phyloP scores from a whole-genome alignment of 805 yeast genomes.

The Sungouiozyma intestinalis region DNA sequence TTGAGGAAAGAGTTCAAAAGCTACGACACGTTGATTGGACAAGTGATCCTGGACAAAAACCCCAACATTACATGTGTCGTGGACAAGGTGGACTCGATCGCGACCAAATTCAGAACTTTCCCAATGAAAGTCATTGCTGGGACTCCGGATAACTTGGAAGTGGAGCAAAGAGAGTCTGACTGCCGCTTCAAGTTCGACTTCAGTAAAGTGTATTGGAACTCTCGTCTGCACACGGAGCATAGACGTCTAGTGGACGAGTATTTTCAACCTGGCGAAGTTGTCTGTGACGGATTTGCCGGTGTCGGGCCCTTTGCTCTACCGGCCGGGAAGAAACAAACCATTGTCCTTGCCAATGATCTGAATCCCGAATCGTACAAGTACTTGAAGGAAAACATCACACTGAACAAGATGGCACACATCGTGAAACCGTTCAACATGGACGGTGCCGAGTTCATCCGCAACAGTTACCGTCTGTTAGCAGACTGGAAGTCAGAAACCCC shows the following conservation, averaged over 20 bases:
- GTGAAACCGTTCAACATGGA: constrained; percentile 63
- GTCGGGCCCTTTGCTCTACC: constrained; percentile 98
- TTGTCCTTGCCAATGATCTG: constrained; percentile 86
- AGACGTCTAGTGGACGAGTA: constrained; percentile 54
- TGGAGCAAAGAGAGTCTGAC: constrained; percentile 75
- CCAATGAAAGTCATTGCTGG: constrained; percentile 93
- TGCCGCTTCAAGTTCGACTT: constrained; percentile 84
- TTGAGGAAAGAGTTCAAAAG: constrained; percentile 77
- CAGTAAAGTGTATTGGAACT: constrained; percentile 94
- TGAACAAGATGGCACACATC: constrained; percentile 51
- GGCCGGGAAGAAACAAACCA: constrained; percentile 71
- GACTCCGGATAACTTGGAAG: constrained; percentile 50
- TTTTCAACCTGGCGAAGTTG: constrained; percentile 58
- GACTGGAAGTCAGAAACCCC: constrained; percentile 34
- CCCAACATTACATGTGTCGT: constrained; percentile 73
- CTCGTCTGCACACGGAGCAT: constrained; percentile 89
- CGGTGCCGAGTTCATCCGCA: constrained; percentile 69
- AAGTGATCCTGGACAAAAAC: constrained; percentile 81
- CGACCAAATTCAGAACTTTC: constrained; percentile 82
- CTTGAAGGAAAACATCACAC: constrained; percentile 49
- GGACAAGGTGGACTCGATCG: constrained; percentile 80
- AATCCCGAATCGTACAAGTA: constrained; percentile 79
- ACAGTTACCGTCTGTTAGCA: constrained; percentile 43
- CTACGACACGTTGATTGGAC: constrained; percentile 72
- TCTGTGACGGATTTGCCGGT: constrained; percentile 96